Percentiles rank a stretch among this genome's conserved stretches.
Conservation (phyloP, 2,329 filamentous ascomycete species). For the Monilinia polystroma region DNA sequence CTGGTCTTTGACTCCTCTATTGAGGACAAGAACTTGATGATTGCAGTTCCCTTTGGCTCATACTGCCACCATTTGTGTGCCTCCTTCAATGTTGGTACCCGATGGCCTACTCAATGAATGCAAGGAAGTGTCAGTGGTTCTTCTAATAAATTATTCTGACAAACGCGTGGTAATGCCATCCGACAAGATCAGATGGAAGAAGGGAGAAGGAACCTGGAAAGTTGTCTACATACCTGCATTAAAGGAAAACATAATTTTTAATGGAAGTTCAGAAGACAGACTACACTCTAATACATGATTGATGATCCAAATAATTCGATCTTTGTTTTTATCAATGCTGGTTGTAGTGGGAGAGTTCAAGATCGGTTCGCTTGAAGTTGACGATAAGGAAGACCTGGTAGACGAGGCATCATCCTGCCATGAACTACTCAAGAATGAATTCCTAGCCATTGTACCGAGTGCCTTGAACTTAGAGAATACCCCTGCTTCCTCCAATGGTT, state of each 20-base stretch:
- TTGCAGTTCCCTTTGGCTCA: slow-evolving; percentile 30
- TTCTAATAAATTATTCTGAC: neutral
- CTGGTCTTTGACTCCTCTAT: slow-evolving; percentile 24
- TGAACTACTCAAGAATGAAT: slow-evolving; percentile 4
- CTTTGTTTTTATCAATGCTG: slow-evolving; percentile 17
- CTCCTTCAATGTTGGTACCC: slow-evolving; percentile 32
- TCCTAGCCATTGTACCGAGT: neutral
- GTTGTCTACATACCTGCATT: slow-evolving; percentile 33
- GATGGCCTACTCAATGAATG: slow-evolving; percentile 28
- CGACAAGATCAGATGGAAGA: neutral
- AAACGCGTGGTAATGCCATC: too few species aligned
- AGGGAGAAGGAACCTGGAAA: neutral
- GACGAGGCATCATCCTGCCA: slow-evolving; percentile 8
- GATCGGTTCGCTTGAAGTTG: slow-evolving; percentile 6
- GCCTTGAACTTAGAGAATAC: neutral
- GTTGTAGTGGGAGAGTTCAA: slow-evolving; percentile 19
- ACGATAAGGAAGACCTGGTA: slow-evolving; percentile 16
- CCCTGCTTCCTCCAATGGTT: neutral
- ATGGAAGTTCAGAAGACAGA: slow-evolving; percentile 29
- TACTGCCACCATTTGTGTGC: slow-evolving; percentile 34
- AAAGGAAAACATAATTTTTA: slow-evolving; percentile 38
- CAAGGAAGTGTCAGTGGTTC: neutral
- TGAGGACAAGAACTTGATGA: slow-evolving; percentile 31
- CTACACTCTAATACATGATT: slow-evolving; percentile 31
- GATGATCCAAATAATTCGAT: slow-evolving; percentile 33